Conservation (phyloP, 2,329 filamentous ascomycete genomes). For the Trichoderma sp. region DNA sequence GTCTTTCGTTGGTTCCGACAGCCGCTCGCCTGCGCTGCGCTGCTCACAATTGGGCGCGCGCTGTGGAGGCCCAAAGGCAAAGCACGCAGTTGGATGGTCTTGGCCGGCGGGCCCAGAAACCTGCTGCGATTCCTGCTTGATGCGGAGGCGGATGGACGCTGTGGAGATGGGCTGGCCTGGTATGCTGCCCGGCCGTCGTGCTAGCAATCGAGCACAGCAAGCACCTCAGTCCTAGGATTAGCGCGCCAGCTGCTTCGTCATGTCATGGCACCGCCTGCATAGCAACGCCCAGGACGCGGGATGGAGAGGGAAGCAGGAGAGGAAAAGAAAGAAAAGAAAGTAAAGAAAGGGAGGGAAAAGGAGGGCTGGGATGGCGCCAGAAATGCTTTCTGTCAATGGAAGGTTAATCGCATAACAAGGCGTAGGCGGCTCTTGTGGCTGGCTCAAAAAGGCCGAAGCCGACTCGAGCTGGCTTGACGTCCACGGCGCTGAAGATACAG, state of each 20-base stretch:
- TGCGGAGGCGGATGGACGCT: conserved; percentile 5
- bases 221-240: background rate
- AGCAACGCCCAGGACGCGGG: background rate
- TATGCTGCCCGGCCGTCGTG: background rate
- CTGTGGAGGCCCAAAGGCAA: conserved; percentile 28
- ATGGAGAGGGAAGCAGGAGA: background rate
- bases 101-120: background rate
- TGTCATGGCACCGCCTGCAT: background rate
- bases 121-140: background rate
- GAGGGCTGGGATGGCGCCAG: background rate
- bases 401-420: background rate
- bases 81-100: background rate
- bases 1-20: conserved; percentile 24
- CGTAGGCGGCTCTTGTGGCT: background rate
- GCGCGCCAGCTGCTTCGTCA: background rate
- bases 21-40: background rate
- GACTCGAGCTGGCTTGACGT: background rate
- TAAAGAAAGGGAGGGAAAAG: background rate
- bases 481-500: background rate
- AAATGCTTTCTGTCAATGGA: background rate
- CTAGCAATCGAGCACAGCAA: background rate
- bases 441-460: background rate
- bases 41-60: conserved; percentile 22
- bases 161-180: background rate
- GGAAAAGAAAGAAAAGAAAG: too few relatives aligned